Evolutionary conservation across 352 stramenopile species (phyloP).

Genomic region (Pythium plurisporium): DNA sequence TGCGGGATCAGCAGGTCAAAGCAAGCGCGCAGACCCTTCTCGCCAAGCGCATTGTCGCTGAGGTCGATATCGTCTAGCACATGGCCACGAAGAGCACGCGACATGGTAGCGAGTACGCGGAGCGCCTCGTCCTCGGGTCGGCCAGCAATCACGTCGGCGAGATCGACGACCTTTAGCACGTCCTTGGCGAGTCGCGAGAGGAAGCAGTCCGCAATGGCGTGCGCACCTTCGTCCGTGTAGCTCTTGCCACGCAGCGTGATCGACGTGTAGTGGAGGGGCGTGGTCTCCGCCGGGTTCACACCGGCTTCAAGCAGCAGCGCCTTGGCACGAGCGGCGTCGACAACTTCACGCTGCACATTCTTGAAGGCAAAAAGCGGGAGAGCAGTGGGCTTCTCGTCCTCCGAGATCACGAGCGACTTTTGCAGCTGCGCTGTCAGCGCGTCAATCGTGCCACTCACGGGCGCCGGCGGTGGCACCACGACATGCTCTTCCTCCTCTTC

Average conservation of each 20-base stretch:
- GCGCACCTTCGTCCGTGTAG: slow-evolving; percentile 65
- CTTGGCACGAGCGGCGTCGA: slow-evolving; percentile 51
- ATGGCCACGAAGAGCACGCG: slow-evolving; percentile 62
- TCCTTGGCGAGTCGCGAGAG: slow-evolving; percentile 35
- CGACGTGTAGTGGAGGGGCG: slow-evolving; percentile 39
- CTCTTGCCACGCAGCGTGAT: slow-evolving; percentile 76
- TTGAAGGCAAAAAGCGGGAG: slow-evolving; percentile 44
- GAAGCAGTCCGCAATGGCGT: slow-evolving; percentile 49
- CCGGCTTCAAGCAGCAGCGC: slow-evolving; percentile 41
- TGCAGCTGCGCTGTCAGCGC: slow-evolving; percentile 37
- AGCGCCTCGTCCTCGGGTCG: slow-evolving; percentile 88
- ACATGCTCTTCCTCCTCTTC: slow-evolving; percentile 33
- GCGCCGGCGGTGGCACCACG: slow-evolving; percentile 14
- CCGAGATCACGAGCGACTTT: slow-evolving; percentile 40
- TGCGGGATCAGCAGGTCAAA: slow-evolving; percentile 71
- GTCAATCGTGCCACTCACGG: slow-evolving; percentile 33
- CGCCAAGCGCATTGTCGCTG: slow-evolving; percentile 72
- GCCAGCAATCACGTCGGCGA: slow-evolving; percentile 91
- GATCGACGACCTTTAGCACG: slow-evolving; percentile 63
- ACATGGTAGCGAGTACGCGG: slow-evolving; percentile 81
- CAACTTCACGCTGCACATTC: slow-evolving; percentile 58
- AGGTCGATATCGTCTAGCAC: slow-evolving; percentile 84
- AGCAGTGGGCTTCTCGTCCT: slow-evolving; percentile 4
- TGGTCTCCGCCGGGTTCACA: slow-evolving; percentile 29
- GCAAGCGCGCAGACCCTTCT: slow-evolving; percentile 74